These are phyloP conservation scores for Pythium monospermum DNA, from an alignment of 352 stramenopile genomes.

Conservation along the genomic window DNA sequence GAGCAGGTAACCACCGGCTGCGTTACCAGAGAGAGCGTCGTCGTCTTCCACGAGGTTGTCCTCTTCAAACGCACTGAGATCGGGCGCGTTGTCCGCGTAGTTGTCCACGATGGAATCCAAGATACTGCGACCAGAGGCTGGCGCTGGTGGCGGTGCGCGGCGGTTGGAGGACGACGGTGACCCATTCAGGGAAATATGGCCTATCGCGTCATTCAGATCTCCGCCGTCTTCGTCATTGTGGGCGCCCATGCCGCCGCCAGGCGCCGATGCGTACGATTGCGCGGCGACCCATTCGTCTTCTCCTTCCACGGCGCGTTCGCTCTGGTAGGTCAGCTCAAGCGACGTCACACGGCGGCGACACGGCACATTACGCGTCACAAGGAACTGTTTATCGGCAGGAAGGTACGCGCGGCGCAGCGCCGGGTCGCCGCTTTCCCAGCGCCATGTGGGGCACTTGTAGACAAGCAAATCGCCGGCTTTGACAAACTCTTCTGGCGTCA, in stretches of 20 bases:
- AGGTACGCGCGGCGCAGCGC: constrained; percentile 57
- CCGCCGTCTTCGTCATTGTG: neutral
- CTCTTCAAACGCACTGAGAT: constrained; percentile 68
- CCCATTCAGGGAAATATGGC: constrained; percentile 48
- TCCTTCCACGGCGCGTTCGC: constrained; percentile 60
- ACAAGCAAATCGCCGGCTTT: constrained; percentile 93
- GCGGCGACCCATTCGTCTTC: constrained; percentile 91
- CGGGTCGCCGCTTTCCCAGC: constrained; percentile 82
- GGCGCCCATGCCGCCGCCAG: constrained; percentile 11
- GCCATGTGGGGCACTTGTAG: constrained; percentile 96
- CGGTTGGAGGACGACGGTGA: too few relatives aligned
- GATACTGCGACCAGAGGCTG: constrained; percentile 27
- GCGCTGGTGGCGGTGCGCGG: constrained; percentile 7
- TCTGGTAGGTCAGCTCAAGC: constrained; percentile 72
- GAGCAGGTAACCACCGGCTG: constrained; percentile 41
- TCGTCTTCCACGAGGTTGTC: constrained; percentile 77
- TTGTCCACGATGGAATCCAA: constrained; percentile 70
- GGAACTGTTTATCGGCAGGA: constrained; percentile 83
- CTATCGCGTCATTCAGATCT: constrained; percentile 43
- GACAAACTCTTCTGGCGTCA: constrained; percentile 97
- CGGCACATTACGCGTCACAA: constrained; percentile 87
- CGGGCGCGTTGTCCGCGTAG: constrained; percentile 31
- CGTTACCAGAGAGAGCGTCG: constrained; percentile 33
- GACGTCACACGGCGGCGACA: constrained; percentile 78
- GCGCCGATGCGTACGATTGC: constrained; percentile 58